phyloP scores from a whole-genome alignment of 148 eudicot species.

The Spergularia bocconei region DNA sequence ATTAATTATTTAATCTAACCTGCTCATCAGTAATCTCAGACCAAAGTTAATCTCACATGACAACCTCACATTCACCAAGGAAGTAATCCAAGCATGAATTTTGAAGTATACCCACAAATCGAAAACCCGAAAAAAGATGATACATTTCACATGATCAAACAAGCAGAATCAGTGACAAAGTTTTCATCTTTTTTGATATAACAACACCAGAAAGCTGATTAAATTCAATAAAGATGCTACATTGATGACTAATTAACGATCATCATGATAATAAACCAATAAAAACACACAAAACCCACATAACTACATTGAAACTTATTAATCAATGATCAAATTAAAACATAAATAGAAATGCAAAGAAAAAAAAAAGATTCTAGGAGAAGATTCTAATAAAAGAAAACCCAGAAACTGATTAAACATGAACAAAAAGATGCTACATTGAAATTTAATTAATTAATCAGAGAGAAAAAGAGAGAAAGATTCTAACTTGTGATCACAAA shows the following conservation, averaged over 20 bases:
- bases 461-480: constrained; percentile 4
- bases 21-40: neutral
- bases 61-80: neutral
- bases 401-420: neutral
- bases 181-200: too few relatives aligned
- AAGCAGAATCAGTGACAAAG: too few relatives aligned
- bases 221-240: neutral
- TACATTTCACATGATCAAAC: constrained; percentile 1
- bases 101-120: neutral
- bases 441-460: neutral
- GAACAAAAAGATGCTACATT: constrained; percentile 27
- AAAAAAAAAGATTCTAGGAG: neutral
- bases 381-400: neutral
- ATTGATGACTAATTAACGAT: neutral
- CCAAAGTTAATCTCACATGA: too few relatives aligned
- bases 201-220: too few relatives aligned
- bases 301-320: neutral
- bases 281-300: neutral
- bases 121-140: neutral
- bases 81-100: neutral
- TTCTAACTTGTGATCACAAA: constrained; percentile 63
- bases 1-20: neutral
- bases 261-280: neutral
- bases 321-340: neutral
- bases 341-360: neutral